Conservation (phyloP, 352 stramenopile genomes). For the Elongisporangium senticosum region DNA sequence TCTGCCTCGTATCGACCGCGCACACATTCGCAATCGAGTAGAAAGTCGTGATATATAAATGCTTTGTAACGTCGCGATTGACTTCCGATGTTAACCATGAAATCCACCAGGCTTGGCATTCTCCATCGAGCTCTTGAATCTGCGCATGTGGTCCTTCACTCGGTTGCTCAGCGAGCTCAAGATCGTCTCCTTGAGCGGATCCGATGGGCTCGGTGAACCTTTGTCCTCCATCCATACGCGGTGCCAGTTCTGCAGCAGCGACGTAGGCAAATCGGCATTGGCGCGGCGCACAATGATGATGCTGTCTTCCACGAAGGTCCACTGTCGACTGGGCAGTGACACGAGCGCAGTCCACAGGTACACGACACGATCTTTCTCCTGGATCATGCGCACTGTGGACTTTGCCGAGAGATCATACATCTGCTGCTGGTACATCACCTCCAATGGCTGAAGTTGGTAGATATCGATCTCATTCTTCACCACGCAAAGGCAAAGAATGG, state of each 20-base stretch:
- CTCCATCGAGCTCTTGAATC: neutral
- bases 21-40: no score
- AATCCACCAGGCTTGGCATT: neutral
- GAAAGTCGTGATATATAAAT: no score
- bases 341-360: neutral
- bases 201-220: neutral
- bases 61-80: no score
- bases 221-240: neutral
- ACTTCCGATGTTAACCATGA: no score
- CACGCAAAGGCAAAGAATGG: neutral
- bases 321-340: neutral
- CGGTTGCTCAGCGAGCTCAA: neutral
- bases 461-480: neutral
- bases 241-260: neutral
- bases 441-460: neutral
- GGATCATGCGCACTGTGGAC: neutral
- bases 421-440: neutral
- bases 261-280: neutral
- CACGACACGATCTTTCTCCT: neutral
- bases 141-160: neutral
- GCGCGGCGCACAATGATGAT: neutral
- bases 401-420: neutral
- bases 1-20: no score
- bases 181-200: neutral
- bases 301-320: neutral